Evolutionary conservation across 2,329 filamentous ascomycete genomes (phyloP).

Genomic region (Trichoderma arundinaceum): DNA sequence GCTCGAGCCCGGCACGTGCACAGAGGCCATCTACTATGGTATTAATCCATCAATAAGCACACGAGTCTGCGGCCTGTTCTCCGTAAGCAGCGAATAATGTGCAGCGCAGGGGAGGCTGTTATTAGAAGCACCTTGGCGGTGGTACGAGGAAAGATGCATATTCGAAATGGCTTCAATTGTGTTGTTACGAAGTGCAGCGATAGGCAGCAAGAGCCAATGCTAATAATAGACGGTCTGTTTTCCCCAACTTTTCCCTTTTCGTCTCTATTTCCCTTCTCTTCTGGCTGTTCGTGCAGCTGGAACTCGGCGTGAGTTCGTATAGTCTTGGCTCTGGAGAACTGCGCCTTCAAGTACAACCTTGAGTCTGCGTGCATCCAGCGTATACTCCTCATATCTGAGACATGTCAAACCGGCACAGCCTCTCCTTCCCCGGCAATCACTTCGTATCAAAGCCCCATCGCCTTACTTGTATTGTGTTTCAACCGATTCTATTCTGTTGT

Average conservation of each 20-base stretch:
- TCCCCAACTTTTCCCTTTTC: neutral
- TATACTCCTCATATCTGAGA: neutral
- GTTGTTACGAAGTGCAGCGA: neutral
- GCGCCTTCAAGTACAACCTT: slow-evolving; percentile 10
- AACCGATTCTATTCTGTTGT: neutral
- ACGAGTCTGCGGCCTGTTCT: too few species aligned
- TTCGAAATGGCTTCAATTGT: neutral
- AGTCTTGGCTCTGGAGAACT: neutral
- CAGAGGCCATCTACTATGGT: neutral
- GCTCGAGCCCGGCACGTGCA: slow-evolving; percentile 16
- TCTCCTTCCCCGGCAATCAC: neutral
- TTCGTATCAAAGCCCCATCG: slow-evolving; percentile 15
- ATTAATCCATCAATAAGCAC: too few species aligned
- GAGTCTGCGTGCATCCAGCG: neutral
- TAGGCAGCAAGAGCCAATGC: neutral
- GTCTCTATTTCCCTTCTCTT: neutral
- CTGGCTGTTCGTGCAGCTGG: too few species aligned
- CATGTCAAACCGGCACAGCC: slow-evolving; percentile 19
- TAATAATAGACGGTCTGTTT: neutral
- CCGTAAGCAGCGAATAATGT: too few species aligned
- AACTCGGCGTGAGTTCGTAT: slow-evolving; percentile 1
- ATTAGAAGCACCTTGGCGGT: too few species aligned
- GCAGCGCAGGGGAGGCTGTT: too few species aligned
- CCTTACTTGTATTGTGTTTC: neutral
- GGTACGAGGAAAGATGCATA: too few species aligned